Evolutionary conservation across 108 stramenopile genomes (phyloP).

Genomic region (Schizochytrium sp.): DNA sequence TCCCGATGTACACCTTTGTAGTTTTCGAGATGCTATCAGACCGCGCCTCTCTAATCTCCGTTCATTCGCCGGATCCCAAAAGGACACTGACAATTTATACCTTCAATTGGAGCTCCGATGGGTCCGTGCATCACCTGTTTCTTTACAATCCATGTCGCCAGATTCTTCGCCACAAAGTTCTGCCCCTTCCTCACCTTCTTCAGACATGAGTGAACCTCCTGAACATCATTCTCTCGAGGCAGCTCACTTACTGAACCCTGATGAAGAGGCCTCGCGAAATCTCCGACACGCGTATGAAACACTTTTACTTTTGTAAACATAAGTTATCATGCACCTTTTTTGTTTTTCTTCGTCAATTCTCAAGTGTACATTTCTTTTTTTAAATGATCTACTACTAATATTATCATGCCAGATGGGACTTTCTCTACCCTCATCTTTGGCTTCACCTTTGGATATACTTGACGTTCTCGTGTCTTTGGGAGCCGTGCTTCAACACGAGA

Average conservation of each 20-base stretch:
- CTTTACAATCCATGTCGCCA: not conserved
- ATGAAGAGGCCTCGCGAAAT: not conserved
- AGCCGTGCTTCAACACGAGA: too few species aligned
- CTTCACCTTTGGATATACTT: too few species aligned
- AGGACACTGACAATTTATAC: conserved; percentile 18
- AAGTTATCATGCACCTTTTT: not conserved
- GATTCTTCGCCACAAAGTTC: not conserved
- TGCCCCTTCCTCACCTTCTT: not conserved
- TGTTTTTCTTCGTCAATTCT: not conserved
- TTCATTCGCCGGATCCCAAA: not conserved
- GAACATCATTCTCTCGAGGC: not conserved
- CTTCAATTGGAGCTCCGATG: not conserved
- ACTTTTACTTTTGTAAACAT: not conserved
- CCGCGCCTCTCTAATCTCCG: not conserved
- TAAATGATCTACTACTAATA: too few species aligned
- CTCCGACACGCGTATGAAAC: not conserved
- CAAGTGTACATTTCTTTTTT: too few species aligned
- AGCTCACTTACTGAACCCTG: too few species aligned
- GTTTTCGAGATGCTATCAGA: not conserved
- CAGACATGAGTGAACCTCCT: not conserved
- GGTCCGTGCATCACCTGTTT: not conserved
- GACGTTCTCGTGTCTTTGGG: too few species aligned
- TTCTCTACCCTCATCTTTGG: too few species aligned
- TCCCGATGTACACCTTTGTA: not conserved
- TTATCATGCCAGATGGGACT: too few species aligned